A percentile compares a stretch with the other conserved stretches of the same genome.
Evolutionary conservation across 805 yeast genomes (phyloP).

Genomic region (Ogataea trehalophila): DNA sequence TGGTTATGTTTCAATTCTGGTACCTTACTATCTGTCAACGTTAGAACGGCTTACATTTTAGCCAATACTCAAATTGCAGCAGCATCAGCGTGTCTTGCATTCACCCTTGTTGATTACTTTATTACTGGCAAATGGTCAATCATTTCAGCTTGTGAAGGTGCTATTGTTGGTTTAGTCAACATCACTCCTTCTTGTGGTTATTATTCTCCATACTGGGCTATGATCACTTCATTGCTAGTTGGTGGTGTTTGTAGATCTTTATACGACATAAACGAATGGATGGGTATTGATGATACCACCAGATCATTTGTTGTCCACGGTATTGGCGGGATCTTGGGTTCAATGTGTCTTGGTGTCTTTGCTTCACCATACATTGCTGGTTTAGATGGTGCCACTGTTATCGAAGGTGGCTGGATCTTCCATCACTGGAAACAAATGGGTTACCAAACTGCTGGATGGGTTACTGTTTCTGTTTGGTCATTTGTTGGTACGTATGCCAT

Average conservation of each 20-base stretch:
- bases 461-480: slow-evolving; percentile 41
- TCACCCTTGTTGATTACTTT: slow-evolving; percentile 38
- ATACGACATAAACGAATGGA: slow-evolving; percentile 34
- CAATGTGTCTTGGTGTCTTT: slow-evolving; percentile 39
- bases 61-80: slow-evolving; percentile 50
- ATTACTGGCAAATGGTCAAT: slow-evolving; percentile 38
- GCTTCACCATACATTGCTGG: slow-evolving; percentile 41
- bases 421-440: slow-evolving; percentile 43
- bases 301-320: slow-evolving; percentile 44
- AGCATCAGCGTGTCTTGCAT: slow-evolving; percentile 40
- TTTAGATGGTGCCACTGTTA: slow-evolving; percentile 39
- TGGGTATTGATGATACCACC: slow-evolving; percentile 42
- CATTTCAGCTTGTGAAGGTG: slow-evolving; percentile 42
- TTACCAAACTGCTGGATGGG: slow-evolving; percentile 42
- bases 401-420: slow-evolving; percentile 43
- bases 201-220: slow-evolving; percentile 43
- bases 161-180: slow-evolving; percentile 41
- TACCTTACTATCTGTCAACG: slow-evolving; percentile 35
- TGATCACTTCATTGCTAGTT: slow-evolving; percentile 36
- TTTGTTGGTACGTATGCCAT: slow-evolving; percentile 36
- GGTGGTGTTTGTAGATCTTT: slow-evolving; percentile 35
- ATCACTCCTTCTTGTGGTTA: slow-evolving; percentile 45
- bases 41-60: slow-evolving; percentile 42
- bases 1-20: slow-evolving; percentile 48
- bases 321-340: slow-evolving; percentile 43